Percentiles rank a stretch among this genome's conserved stretches.
Conservation (phyloP, 768 basidiomycete genomes). For the Rhizopogon rudus region DNA sequence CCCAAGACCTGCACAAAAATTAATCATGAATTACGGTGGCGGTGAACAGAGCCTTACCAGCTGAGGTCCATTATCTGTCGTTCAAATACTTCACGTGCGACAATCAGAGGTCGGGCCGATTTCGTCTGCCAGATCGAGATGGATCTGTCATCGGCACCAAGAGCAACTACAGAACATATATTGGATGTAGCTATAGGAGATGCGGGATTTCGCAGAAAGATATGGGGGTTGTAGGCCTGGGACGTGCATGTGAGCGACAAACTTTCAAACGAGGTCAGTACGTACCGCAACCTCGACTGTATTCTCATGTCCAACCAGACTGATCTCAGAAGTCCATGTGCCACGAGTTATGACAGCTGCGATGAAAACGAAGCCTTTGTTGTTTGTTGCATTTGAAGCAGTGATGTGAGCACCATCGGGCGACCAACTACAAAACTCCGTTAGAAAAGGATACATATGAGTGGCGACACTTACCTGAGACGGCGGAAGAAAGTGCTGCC, state of each 20-base stretch:
- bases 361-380: slow-evolving; percentile 93
- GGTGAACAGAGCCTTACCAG: slow-evolving; percentile 55
- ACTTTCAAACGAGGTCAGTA: slow-evolving; percentile 2
- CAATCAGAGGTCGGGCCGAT: slow-evolving; percentile 83
- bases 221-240: slow-evolving; percentile 89
- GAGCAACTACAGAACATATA: slow-evolving; percentile 87
- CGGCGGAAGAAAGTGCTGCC: slow-evolving; percentile 92
- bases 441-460: background rate
- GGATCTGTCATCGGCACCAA: slow-evolving; percentile 90
- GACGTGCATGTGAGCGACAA: slow-evolving; percentile 4
- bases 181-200: slow-evolving; percentile 71
- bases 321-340: slow-evolving; percentile 88
- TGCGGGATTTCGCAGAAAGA: slow-evolving; percentile 77
- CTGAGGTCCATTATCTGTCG: slow-evolving; percentile 92
- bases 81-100: slow-evolving; percentile 92
- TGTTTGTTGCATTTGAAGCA: slow-evolving; percentile 95
- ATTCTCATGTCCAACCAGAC: slow-evolving; percentile 94
- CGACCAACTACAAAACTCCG: slow-evolving; percentile 71
- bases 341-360: slow-evolving; percentile 91
- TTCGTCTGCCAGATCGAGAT: slow-evolving; percentile 98
- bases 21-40: background rate
- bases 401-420: slow-evolving; percentile 99
- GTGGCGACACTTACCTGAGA: slow-evolving; percentile 52
- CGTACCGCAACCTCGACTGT: slow-evolving; percentile 93
- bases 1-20: slow-evolving; percentile 66